Conservation (phyloP, 805 yeast species). For the Lipomyces sp. region DNA sequence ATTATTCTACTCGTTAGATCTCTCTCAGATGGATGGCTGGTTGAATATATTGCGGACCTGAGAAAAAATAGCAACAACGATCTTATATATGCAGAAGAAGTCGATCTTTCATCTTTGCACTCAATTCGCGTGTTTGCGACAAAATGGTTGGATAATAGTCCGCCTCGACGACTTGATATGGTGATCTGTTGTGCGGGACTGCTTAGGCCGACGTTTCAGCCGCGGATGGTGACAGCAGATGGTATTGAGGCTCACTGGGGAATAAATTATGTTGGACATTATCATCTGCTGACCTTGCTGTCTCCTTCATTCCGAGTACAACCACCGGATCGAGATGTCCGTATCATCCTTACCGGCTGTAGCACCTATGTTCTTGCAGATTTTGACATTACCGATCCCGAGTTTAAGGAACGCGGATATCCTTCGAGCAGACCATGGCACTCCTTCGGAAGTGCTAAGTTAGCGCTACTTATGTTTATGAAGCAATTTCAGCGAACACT, state of each 20-base stretch:
- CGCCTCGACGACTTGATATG: slow-evolving; percentile 91
- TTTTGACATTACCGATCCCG: slow-evolving; percentile 63
- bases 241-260: slow-evolving; percentile 89
- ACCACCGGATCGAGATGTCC: slow-evolving; percentile 92
- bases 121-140: slow-evolving; percentile 90
- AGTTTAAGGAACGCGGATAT: slow-evolving; percentile 66
- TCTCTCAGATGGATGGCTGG: slow-evolving; percentile 70
- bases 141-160: slow-evolving; percentile 86
- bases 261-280: slow-evolving; percentile 79
- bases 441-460: slow-evolving; percentile 80
- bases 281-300: slow-evolving; percentile 75
- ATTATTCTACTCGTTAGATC: slow-evolving; percentile 71
- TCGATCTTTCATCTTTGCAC: slow-evolving; percentile 74
- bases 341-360: slow-evolving; percentile 80
- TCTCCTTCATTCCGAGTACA: slow-evolving; percentile 86
- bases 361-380: slow-evolving; percentile 74
- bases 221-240: slow-evolving; percentile 71
- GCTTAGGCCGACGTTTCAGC: slow-evolving; percentile 67
- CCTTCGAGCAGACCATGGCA: slow-evolving; percentile 70
- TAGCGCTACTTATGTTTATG: slow-evolving; percentile 75
- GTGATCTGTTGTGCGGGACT: slow-evolving; percentile 88
- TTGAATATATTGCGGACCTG: slow-evolving; percentile 78
- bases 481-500: slow-evolving; percentile 74
- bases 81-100: slow-evolving; percentile 86
- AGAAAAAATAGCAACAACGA: slow-evolving; percentile 71